A percentile compares a stretch with the other conserved stretches of the same genome.
Conservation (phyloP, 169 alveolate genomes). For the Plasmodium relictum region DNA sequence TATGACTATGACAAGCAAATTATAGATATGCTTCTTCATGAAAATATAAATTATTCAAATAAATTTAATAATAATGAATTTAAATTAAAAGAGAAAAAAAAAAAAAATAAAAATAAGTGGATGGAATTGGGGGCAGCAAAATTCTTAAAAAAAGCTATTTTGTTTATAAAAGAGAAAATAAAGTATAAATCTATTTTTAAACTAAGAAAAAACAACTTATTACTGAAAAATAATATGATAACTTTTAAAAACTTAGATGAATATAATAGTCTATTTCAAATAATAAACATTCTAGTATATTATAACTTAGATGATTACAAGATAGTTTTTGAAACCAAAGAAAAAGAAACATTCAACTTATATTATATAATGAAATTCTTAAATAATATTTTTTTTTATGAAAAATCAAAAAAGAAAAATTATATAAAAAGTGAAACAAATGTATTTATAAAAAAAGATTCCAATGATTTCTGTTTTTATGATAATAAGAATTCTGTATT, state of each 20-base stretch:
- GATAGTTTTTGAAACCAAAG: conserved; percentile 43
- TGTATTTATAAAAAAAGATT: background rate
- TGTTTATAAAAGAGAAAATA: conserved; percentile 8
- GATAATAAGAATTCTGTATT: background rate
- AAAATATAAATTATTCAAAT: background rate
- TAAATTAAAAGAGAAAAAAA: background rate
- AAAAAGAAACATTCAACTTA: conserved; percentile 34
- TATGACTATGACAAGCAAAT: conserved; percentile 28
- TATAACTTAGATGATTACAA: conserved; percentile 33
- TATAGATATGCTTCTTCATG: conserved; percentile 33
- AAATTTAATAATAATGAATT: background rate
- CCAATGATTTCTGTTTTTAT: conserved; percentile 2
- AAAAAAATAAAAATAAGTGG: background rate
- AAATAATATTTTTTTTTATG: conserved; percentile 48
- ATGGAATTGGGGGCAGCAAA: background rate
- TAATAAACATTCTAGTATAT: conserved; percentile 51
- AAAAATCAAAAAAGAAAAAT: conserved; percentile 22
- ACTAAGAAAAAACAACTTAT: conserved; percentile 15
- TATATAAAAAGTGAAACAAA: conserved; percentile 30
- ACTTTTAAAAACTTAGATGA: conserved; percentile 45
- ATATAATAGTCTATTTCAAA: conserved; percentile 27
- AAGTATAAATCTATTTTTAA: conserved; percentile 56
- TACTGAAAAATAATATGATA: conserved; percentile 42
- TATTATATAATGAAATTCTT: conserved; percentile 16
- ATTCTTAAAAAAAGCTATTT: background rate